Evolutionary conservation across 768 basidiomycete species (phyloP).

Genomic region (Podaxis mareebaensis): DNA sequence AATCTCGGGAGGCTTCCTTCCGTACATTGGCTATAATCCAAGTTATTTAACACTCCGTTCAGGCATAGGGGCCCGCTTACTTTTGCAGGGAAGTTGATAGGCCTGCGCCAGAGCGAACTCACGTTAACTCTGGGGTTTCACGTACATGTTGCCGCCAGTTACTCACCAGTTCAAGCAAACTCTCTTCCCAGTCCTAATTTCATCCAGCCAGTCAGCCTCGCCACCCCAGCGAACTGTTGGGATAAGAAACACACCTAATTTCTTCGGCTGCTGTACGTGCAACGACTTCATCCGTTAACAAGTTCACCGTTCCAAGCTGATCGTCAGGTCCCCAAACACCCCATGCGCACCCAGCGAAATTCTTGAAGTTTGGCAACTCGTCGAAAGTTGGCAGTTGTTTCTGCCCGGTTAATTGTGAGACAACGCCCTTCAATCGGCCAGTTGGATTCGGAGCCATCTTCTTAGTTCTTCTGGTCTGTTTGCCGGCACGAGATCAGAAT

Average conservation of each 20-base stretch:
- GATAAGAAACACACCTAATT: slow-evolving; percentile 36
- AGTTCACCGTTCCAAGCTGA: slow-evolving; percentile 65
- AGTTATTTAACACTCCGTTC: background rate
- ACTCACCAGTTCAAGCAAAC: slow-evolving; percentile 65
- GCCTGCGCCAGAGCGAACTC: slow-evolving; percentile 39
- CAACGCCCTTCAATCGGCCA: slow-evolving; percentile 29
- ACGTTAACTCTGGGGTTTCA: background rate
- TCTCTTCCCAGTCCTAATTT: slow-evolving; percentile 47
- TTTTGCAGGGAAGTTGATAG: slow-evolving; percentile 66
- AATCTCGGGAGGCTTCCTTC: slow-evolving; percentile 53
- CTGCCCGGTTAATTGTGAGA: slow-evolving; percentile 26
- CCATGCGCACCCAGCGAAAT: slow-evolving; percentile 67
- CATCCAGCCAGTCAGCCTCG: background rate
- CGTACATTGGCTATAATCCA: slow-evolving; percentile 52
- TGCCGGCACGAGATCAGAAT: background rate
- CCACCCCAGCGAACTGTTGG: background rate
- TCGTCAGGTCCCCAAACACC: slow-evolving; percentile 66
- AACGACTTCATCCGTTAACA: slow-evolving; percentile 66
- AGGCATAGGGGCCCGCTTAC: slow-evolving; percentile 27
- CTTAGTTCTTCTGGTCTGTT: background rate
- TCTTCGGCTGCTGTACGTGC: slow-evolving; percentile 56
- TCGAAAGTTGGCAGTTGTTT: slow-evolving; percentile 33
- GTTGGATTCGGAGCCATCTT: slow-evolving; percentile 27
- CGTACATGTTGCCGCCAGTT: rapidly evolving
- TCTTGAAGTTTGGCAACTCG: slow-evolving; percentile 48